Base-by-base conservation (phyloP, 1,139 yeast genomes). In the Geotrichum siamense region DNA sequence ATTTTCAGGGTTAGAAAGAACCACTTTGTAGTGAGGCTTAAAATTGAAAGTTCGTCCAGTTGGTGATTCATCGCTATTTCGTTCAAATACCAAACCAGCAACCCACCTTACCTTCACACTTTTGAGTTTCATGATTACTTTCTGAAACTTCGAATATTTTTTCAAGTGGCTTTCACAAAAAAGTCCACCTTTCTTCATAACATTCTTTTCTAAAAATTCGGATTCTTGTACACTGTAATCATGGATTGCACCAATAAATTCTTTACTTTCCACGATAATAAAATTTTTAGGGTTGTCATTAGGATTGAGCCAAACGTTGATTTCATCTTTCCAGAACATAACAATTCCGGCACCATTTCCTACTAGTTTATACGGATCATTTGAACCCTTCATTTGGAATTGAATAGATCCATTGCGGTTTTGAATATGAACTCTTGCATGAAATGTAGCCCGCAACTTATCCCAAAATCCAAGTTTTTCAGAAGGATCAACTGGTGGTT, bases 381-480 rank as follows among this genome's bases (percentile, higher is more conserved):
- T 70, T 0, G 91, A 77, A 15, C 94, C 86, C 44, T 83, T 82
- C 75, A 82, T 68, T 69, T 61, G 49, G 19, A 69, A 51, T 46
- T 62, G 61, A 23, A 68, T 74, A n/a, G 79, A 75, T 1, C 71
- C 67, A 32, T 75, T 66, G 19, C 63, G 61, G 75, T 81, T 74
- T 5, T 61, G 58, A 42, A 78, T 62, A 5, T 58, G 58, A 34
- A 76, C 53, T 19, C 74, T 65, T 0, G 81, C 80, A 58, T 80
- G 86, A 49, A 78, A 64, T 17, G 75, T 67, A 17, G 75, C 67
- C 38, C 86, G 61, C 12, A 78, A 63, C 55, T 79, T 80, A 58
- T 80, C 87, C 97, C 74, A 85, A 65, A 62, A 82, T 0, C 97
- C 97, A 22, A 86, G 66, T 37, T 76, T 76, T 1, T 86, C 84